These are phyloP conservation scores for Lanmaoa rubissima DNA, from an alignment of 768 basidiomycete genomes.

Conservation along the genomic window DNA sequence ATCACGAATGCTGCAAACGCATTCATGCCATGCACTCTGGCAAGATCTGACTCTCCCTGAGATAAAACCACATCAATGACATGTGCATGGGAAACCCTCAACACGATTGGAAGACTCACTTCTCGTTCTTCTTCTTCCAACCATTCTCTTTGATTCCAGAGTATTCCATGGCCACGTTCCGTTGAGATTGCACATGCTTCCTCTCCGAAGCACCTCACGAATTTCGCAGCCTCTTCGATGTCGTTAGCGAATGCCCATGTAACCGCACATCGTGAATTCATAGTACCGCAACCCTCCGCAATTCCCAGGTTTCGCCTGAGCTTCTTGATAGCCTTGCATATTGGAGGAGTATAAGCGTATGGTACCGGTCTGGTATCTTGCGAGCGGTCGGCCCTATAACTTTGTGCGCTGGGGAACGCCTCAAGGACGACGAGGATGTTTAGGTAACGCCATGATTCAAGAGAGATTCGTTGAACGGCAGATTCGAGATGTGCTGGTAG, in stretches of 20 bases:
- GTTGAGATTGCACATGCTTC: constrained; percentile 45
- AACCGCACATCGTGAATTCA: constrained; percentile 42
- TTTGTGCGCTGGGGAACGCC: constrained; percentile 54
- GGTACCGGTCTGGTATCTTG: constrained; percentile 9
- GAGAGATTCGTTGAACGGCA: constrained; percentile 43
- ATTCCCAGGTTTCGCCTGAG: constrained; percentile 63
- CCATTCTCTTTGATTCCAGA: constrained; percentile 68
- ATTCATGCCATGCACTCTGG: constrained; percentile 62
- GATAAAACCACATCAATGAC: constrained; percentile 7
- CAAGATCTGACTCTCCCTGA: constrained; percentile 63
- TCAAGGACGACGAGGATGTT: constrained; percentile 63
- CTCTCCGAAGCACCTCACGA: constrained; percentile 58
- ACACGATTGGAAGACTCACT: constrained; percentile 32
- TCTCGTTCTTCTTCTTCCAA: constrained; percentile 54
- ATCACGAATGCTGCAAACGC: constrained; percentile 65
- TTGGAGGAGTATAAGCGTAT: constrained; percentile 61
- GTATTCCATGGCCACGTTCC: constrained; percentile 34
- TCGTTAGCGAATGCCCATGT: constrained; percentile 62
- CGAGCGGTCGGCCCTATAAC: constrained; percentile 22
- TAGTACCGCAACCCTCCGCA: constrained; percentile 56
- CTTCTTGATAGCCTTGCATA: constrained; percentile 68
- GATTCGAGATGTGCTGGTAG: constrained; percentile 51
- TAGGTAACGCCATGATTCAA: constrained; percentile 62
- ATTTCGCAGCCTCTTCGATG: constrained; percentile 55
- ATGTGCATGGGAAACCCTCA: constrained; percentile 10